These are phyloP conservation scores for Nadsonia fulvescens DNA, from an alignment of 805 yeast genomes.

Conservation along the genomic window DNA sequence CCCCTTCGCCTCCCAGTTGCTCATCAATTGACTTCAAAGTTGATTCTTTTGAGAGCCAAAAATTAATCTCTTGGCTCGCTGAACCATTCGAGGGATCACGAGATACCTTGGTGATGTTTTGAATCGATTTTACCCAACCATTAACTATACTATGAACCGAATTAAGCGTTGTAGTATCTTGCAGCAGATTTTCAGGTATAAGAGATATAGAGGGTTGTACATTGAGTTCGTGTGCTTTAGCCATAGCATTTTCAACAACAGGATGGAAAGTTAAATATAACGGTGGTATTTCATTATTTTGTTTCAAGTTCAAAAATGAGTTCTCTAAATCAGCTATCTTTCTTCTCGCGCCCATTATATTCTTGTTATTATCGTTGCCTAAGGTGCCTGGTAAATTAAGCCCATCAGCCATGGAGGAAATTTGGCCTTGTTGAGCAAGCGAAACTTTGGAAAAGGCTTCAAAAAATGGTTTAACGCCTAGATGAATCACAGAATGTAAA, in stretches of 20 bases:
- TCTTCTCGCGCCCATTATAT: slow-evolving; percentile 32
- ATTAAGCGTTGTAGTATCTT: slow-evolving; percentile 44
- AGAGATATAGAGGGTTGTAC: slow-evolving; percentile 12
- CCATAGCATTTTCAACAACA: slow-evolving; percentile 24
- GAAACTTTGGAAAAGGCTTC: slow-evolving; percentile 25
- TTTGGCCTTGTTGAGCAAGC: slow-evolving; percentile 6
- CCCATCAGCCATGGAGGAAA: slow-evolving; percentile 6
- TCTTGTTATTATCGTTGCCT: slow-evolving; percentile 10
- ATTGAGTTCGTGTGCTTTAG: slow-evolving; percentile 16
- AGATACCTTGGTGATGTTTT: slow-evolving; percentile 33
- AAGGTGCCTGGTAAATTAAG: slow-evolving; percentile 2
- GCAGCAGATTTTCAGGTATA: slow-evolving; percentile 22
- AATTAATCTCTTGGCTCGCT: slow-evolving; percentile 47
- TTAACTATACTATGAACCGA: slow-evolving; percentile 52
- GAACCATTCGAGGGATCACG: slow-evolving; percentile 40
- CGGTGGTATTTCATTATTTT: slow-evolving; percentile 51
- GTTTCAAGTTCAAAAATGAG: slow-evolving; percentile 50
- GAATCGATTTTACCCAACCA: slow-evolving; percentile 52
- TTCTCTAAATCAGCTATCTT: slow-evolving; percentile 50
- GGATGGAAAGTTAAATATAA: slow-evolving; percentile 35
- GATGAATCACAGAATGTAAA: slow-evolving; percentile 37
- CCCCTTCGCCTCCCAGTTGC: slow-evolving; percentile 38
- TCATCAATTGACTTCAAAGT: slow-evolving; percentile 36
- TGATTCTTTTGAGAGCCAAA: slow-evolving; percentile 59
- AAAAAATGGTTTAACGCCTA: slow-evolving; percentile 55